Percentiles rank a stretch among this genome's conserved stretches.
These are phyloP conservation scores for Sugiyamaella xylanicola DNA, from an alignment of 1,139 yeast genomes.

Conservation along the genomic window DNA sequence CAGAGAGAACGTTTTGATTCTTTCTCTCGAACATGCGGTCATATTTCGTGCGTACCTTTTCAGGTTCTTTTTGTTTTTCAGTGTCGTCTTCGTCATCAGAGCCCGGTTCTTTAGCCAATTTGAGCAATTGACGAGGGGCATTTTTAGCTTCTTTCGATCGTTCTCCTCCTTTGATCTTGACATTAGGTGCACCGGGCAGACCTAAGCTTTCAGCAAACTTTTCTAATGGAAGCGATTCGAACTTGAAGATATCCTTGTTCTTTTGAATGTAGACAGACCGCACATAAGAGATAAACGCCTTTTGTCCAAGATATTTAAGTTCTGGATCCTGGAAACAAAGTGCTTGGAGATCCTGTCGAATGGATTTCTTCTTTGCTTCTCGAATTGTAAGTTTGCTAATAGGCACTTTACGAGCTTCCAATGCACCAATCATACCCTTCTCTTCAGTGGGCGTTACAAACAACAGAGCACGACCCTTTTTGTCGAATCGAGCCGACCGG, in stretches of 20 bases:
- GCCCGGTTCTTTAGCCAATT: slow-evolving; percentile 62
- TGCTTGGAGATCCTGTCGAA: slow-evolving; percentile 82
- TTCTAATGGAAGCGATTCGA: slow-evolving; percentile 76
- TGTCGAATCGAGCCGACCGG: slow-evolving; percentile 91
- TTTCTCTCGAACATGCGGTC: slow-evolving; percentile 95
- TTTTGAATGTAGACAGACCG: slow-evolving; percentile 82
- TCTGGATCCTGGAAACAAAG: slow-evolving; percentile 90
- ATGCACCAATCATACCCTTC: slow-evolving; percentile 68
- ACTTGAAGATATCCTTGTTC: slow-evolving; percentile 76
- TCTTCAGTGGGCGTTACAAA: slow-evolving; percentile 86
- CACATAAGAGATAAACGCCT: slow-evolving; percentile 90
- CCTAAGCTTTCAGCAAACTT: slow-evolving; percentile 87
- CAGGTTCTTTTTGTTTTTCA: slow-evolving; percentile 38
- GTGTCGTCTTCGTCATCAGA: slow-evolving; percentile 49
- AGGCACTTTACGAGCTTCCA: slow-evolving; percentile 65
- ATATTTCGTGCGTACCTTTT: slow-evolving; percentile 77
- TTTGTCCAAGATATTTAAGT: slow-evolving; percentile 88
- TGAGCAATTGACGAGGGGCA: slow-evolving; percentile 67
- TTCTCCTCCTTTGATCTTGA: slow-evolving; percentile 63
- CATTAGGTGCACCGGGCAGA: slow-evolving; percentile 93
- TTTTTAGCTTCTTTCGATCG: slow-evolving; percentile 76
- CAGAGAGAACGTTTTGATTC: slow-evolving; percentile 89
- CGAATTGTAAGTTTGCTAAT: slow-evolving; percentile 74
- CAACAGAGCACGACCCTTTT: slow-evolving; percentile 80
- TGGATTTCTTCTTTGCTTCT: slow-evolving; percentile 73